Base-by-base conservation (phyloP, 2,329 filamentous ascomycete genomes). In the Penicillium sp. region DNA sequence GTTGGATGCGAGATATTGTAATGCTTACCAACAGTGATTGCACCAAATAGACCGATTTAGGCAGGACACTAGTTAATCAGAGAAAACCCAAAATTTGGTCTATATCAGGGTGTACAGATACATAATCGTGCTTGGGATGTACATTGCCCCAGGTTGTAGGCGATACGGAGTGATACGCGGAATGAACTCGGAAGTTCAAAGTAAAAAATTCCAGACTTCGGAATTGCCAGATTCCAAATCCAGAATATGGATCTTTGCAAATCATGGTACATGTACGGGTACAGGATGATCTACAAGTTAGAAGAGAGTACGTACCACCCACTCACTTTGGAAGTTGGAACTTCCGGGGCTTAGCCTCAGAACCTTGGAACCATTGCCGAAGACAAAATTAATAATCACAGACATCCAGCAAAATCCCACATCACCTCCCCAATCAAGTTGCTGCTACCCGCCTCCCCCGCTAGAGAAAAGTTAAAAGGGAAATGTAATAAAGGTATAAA, bases 51-150 rank as follows among this genome's bases (percentile, higher is more conserved):
- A 3, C 59, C 56, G 18, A n/a, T 57, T 53, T 58, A 60, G 60
- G 60, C 55, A 63, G 49, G 59, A 53, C 26, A 6, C 22, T 43
- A 61, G 56, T 57, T 18, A 7, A 40, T 40, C n/a, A 22, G 6
- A 40, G 18, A 22, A 33, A 40, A 40, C 37, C 18, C 37, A 40
- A 40, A 40, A 40, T 8, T 40, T 12, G 18, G 37, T 40, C 18
- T 20, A 12, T 22, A 12, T 27, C 7, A 15, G n/a, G 11, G n/a
- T 37, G 33, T 11, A 37, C n/a, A 18, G 37, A 15, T 20, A 9
- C 37, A 22, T 22, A 7, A 40, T 40, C n/a, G 4, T 22, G 11
- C 29, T 31, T 31, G 29, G n/a, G n/a, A n/a, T n/a, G n/a, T n/a
- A n/a, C n/a, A n/a, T n/a, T n/a, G n/a, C n/a, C 2, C 12, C 5